A percentile compares a stretch with the other conserved stretches of the same genome.
Conservation (phyloP, 305 asterid genomes). For the Fraxinus angustifolia region DNA sequence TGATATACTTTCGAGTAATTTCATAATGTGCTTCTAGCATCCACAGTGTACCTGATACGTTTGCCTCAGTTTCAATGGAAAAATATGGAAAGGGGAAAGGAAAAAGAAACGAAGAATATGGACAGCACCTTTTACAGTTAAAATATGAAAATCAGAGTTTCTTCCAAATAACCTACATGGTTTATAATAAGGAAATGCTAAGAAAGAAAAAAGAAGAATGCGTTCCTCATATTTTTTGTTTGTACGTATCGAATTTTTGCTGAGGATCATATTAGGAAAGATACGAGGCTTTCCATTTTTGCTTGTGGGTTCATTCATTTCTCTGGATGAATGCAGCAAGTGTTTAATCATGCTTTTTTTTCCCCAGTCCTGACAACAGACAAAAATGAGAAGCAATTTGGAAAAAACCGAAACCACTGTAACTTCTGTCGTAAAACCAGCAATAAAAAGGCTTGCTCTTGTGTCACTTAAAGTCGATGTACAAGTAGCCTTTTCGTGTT, state of each 20-base stretch:
- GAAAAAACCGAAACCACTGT: neutral
- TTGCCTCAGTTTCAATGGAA: neutral
- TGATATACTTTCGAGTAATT: slow-evolving; percentile 10
- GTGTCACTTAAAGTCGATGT: neutral
- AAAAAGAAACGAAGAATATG: neutral
- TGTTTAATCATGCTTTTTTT: neutral
- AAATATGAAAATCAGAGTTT: neutral
- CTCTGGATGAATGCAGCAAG: neutral
- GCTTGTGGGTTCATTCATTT: neutral
- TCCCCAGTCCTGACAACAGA: neutral
- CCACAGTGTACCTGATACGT: neutral
- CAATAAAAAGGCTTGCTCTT: neutral
- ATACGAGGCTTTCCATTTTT: neutral
- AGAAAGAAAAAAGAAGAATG: neutral
- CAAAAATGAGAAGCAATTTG: neutral
- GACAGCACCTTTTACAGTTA: neutral
- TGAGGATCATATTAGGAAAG: neutral
- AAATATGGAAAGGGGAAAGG: neutral
- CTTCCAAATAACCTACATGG: neutral
- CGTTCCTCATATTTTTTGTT: neutral
- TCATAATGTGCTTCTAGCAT: neutral
- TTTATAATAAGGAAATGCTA: neutral
- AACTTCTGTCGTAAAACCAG: neutral
- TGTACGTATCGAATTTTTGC: neutral
- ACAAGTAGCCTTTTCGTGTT: neutral